Base-by-base conservation (phyloP, 2,329 filamentous ascomycete species). In the Aspergillus brunneoviolaceus region DNA sequence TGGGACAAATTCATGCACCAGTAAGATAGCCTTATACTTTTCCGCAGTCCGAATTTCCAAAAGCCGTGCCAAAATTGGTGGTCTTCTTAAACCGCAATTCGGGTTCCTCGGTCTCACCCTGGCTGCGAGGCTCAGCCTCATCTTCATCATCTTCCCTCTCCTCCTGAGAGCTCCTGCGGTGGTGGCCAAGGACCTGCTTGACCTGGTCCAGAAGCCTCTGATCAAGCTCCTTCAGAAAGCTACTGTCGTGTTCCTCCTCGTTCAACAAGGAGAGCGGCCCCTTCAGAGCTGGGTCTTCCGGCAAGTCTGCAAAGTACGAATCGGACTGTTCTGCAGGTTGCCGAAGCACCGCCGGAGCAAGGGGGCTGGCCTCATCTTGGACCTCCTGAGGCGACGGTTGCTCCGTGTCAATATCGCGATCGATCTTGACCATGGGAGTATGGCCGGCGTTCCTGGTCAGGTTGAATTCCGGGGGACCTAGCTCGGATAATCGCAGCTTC, bases 21-120 rank as follows among this genome's bases (percentile, higher is more conserved):
- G n/a, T 47, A 33, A 50, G 23, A 27, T 7, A 23, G 33, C 51
- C 27, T 39, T 51, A 68, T 52, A 64, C 51, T 57, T 61, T 62
- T 39, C 64, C 60, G 29, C 55, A 62, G 50, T 66, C 65, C 10
- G 67, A 63, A 49, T 64, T 49, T 51, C 79, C 79, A 74, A 79
- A 81, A 5, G 77, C 79, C 58, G 77, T 78, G n/a, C 78, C 79
- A 70, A 81, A 80, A 67, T 80, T 80, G 19, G 75, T 79, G 16
- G 74, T 76, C 27, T 76, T 76, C 63, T 73, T 80, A 65, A 81
- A 75, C 62, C 73, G 78, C 59, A 80, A 67, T 65, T 77, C 75
- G 19, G 73, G 69, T 27, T 75, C 73, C 29, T 45, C 39, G n/a
- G 39, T 45, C n/a, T 74, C 69, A 47, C 65, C 63, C 50, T 68